Percentiles rank a stretch among this genome's conserved stretches.
phyloP scores from a whole-genome alignment of 805 yeast species.

The Brettanomyces custersianus region DNA sequence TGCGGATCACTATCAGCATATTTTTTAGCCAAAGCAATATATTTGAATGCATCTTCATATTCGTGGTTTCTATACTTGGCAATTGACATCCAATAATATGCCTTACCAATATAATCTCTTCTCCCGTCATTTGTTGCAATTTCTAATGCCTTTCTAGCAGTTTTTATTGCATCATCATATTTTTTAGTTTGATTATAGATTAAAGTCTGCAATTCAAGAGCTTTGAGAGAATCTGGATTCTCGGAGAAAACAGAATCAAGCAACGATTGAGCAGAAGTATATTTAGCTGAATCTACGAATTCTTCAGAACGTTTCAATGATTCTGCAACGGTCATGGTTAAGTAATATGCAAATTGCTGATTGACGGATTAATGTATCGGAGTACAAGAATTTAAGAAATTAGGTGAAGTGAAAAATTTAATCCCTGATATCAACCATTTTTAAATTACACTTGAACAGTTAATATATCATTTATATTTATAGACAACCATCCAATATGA shows the following conservation, averaged over 20 bases:
- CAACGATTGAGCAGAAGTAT: constrained; percentile 33
- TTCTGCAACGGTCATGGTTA: constrained; percentile 13
- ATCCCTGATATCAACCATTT: no score
- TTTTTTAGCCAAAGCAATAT: constrained; percentile 33
- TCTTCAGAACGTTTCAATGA: constrained; percentile 27
- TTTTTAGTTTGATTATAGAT: constrained; percentile 38
- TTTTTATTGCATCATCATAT: constrained; percentile 38
- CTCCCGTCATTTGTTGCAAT: constrained; percentile 39
- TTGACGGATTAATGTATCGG: no score
- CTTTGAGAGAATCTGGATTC: constrained; percentile 36
- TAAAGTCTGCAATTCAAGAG: constrained; percentile 40
- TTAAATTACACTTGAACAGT: no score
- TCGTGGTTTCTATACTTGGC: constrained; percentile 36
- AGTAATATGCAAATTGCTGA: no score
- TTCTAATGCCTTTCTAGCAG: constrained; percentile 32
- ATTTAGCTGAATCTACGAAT: constrained; percentile 37
- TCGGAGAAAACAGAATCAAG: constrained; percentile 33
- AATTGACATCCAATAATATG: constrained; percentile 42
- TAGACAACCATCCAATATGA: no score
- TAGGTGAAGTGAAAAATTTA: no score
- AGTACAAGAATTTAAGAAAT: no score
- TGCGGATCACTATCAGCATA: constrained; percentile 38
- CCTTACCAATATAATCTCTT: constrained; percentile 35
- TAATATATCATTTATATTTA: no score
- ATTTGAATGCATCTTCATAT: constrained; percentile 30